Base-by-base conservation (phyloP, 345 rosid genomes). In the Excoecaria cochinchinensis region DNA sequence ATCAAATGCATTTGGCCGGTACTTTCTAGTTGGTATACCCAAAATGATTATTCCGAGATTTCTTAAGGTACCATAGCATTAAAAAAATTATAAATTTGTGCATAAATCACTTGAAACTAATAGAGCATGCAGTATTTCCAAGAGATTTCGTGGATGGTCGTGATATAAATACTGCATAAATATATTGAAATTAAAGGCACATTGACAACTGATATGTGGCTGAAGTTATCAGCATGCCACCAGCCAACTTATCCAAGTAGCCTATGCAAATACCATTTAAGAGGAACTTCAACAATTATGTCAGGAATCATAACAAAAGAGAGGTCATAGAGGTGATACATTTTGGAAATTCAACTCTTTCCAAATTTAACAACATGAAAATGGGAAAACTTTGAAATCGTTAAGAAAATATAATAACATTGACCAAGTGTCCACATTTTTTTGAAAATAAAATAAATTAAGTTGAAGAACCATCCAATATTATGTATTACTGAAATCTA, bases 371-470 rank as follows among this genome's bases (percentile, higher is more conserved):
- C 66, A 61, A 61, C n/a, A n/a, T n/a, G 3, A 36, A 4, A n/a
- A 58, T 6, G 8, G 15, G 36, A 60, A 60, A 31, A 56, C 19
- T 22, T 57, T 58, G 12, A 36, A 58, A 60, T 12, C 65, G 13
- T 36, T 17, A 15, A 0, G 19, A 62, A 36, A 31, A 4, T 15
- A 14, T n/a, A 55, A 56, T 22, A 19, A 19, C 60, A 56, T 56
- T 56, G 11, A 56, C 8, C 3, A 11, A 25, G 39, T 31, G 9
- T 31, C 46, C 42, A 4, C 1, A 36, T 14, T 14, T 36, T 62
- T 62, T 62, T 62, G 40, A 60, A 52, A 52, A 16, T 52, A 52
- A 56, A 25, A 60, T 60, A 25, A 60, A 60, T 25, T 60, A 60
- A 25, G 7, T 60, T 60, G 36, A 60, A 60, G 66, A 6, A 31